A percentile compares a stretch with the other conserved stretches of the same genome.
Evolutionary conservation across 2,329 filamentous ascomycete species (phyloP).

Genomic region (Elsinoe necatrix): DNA sequence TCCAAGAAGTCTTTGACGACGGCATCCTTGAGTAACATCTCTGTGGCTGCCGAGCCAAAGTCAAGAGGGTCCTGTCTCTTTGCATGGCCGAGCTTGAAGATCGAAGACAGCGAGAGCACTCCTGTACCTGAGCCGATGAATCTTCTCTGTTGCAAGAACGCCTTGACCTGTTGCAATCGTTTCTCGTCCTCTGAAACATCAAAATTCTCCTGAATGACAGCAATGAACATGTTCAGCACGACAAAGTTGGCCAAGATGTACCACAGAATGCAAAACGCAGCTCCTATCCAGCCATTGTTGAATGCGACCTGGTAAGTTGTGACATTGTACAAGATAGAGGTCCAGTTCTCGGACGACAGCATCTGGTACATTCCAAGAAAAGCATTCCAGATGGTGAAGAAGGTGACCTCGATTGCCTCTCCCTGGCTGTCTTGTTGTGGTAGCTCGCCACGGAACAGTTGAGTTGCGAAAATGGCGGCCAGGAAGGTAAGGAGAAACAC

Average conservation of each 20-base stretch:
- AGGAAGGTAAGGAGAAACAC: conserved; percentile 94
- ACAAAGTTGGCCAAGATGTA: conserved; percentile 91
- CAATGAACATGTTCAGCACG: conserved; percentile 99
- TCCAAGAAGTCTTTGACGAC: conserved; percentile 93
- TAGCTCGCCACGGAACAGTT: conserved; percentile 84
- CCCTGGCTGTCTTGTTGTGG: conserved; percentile 53
- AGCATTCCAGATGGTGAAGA: conserved; percentile 86
- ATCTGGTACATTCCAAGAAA: conserved; percentile 98
- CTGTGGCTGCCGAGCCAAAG: conserved; percentile 82
- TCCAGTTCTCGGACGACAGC: conserved; percentile 95
- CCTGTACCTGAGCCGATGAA: conserved; percentile 54
- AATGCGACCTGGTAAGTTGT: conserved; percentile 58
- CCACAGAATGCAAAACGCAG: conserved; percentile 86
- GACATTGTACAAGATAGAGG: conserved; percentile 71
- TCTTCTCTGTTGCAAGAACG: conserved; percentile 87
- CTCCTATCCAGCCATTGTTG: conserved; percentile 84
- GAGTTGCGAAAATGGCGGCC: conserved; percentile 83
- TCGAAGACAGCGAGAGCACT: conserved; percentile 64
- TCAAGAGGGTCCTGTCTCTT: conserved; percentile 74
- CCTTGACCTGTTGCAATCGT: conserved; percentile 88
- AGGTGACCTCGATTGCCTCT: conserved; percentile 61
- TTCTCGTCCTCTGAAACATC: conserved; percentile 98
- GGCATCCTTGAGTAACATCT: conserved; percentile 93
- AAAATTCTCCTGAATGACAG: conserved; percentile 98
- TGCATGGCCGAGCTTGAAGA: conserved; percentile 54